Conservation (phyloP, 179 eudicot species). For the Silene coronaria region DNA sequence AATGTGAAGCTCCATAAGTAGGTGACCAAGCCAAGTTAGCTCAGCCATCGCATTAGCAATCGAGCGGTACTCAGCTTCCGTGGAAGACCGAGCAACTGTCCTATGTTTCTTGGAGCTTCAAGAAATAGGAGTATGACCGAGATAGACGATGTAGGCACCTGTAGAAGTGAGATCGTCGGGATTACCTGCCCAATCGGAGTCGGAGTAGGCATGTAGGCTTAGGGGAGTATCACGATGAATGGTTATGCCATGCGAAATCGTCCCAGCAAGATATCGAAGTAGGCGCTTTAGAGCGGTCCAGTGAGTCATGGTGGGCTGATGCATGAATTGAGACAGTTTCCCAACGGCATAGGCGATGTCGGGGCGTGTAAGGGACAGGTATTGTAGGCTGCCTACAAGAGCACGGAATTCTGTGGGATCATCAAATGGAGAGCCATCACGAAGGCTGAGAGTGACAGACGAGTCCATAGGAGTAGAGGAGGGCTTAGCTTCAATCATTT, state of each 20-base stretch:
- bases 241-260: background rate
- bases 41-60: background rate
- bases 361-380: background rate
- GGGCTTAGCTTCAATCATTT: background rate
- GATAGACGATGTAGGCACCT: background rate
- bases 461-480: background rate
- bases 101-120: too few relatives aligned
- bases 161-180: background rate
- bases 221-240: background rate
- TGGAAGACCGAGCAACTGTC: too few relatives aligned
- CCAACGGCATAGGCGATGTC: background rate
- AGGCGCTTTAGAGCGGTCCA: background rate
- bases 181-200: background rate
- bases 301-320: background rate
- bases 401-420: background rate
- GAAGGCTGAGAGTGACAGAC: background rate
- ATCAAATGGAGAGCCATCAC: background rate
- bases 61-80: background rate
- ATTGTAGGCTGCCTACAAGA: background rate
- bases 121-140: background rate
- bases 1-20: background rate
- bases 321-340: background rate
- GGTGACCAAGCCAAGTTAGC: background rate
- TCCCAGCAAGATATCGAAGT: background rate
- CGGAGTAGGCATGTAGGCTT: background rate